Conservation (phyloP, 1,139 yeast genomes). For the Yamadazyma membranifaciens region DNA sequence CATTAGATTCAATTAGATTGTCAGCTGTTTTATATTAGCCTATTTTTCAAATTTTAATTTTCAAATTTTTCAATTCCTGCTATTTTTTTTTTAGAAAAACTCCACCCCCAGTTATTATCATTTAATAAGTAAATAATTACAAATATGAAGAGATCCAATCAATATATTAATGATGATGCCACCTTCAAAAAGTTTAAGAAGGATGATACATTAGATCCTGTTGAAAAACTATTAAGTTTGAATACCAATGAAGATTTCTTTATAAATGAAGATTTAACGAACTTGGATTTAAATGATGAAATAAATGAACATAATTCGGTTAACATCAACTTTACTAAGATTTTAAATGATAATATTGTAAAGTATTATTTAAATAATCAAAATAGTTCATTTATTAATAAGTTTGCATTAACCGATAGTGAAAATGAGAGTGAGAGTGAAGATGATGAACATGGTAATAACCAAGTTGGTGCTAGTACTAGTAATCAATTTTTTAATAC, state of each 20-base stretch:
- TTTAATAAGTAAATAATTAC: slow-evolving; percentile 6
- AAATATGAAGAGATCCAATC: slow-evolving; percentile 12
- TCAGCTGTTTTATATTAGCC: no score
- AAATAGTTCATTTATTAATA: slow-evolving; percentile 3
- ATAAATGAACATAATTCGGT: slow-evolving; percentile 12
- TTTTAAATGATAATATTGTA: slow-evolving; percentile 40
- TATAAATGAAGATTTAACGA: slow-evolving; percentile 9
- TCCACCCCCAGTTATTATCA: no score
- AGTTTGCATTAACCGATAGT: background rate
- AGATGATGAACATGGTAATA: background rate
- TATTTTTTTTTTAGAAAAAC: no score
- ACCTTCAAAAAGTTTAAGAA: slow-evolving; percentile 9
- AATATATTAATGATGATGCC: background rate
- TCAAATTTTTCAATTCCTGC: no score
- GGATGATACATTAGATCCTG: slow-evolving; percentile 42
- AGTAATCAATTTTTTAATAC: slow-evolving; percentile 1
- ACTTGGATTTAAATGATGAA: slow-evolving; percentile 13
- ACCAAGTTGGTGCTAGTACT: background rate
- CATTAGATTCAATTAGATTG: no score
- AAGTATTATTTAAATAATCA: slow-evolving; percentile 27
- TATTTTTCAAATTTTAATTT: no score
- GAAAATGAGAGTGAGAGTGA: background rate
- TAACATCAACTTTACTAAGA: slow-evolving; percentile 38
- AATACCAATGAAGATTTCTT: slow-evolving; percentile 20
- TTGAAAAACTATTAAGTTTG: slow-evolving; percentile 41